Conservation (phyloP, 805 yeast genomes). For the Saccharomyces mikatae region DNA sequence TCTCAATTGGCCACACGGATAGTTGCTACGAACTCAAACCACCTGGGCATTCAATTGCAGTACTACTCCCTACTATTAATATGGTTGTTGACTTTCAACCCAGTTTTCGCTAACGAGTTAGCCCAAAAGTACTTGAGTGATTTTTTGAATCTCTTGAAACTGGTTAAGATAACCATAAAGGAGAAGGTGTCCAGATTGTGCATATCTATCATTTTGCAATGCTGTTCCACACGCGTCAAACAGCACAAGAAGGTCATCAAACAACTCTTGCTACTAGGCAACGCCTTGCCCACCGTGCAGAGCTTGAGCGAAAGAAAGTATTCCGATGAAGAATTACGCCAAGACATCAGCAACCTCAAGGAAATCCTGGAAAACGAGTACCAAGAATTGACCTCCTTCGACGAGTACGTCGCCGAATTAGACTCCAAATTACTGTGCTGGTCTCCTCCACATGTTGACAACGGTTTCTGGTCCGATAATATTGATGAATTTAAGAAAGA, state of each 20-base stretch:
- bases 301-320: slow-evolving; percentile 80
- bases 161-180: slow-evolving; percentile 77
- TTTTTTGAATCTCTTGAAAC: slow-evolving; percentile 36
- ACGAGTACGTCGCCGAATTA: slow-evolving; percentile 81
- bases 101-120: slow-evolving; percentile 42
- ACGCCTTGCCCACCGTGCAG: slow-evolving; percentile 61
- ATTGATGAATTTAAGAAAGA: slow-evolving; percentile 65
- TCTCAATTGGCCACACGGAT: slow-evolving; percentile 19
- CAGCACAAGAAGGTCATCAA: slow-evolving; percentile 46
- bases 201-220: slow-evolving; percentile 63
- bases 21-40: slow-evolving; percentile 30
- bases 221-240: slow-evolving; percentile 36
- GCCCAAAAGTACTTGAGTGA: slow-evolving; percentile 45
- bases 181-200: slow-evolving; percentile 84
- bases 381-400: slow-evolving; percentile 78
- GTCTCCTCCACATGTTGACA: slow-evolving; percentile 88
- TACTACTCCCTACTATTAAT: slow-evolving; percentile 69
- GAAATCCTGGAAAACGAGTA: slow-evolving; percentile 64
- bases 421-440: slow-evolving; percentile 69
- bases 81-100: slow-evolving; percentile 80
- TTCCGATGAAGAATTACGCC: slow-evolving; percentile 85
- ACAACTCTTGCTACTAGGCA: slow-evolving; percentile 60
- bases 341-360: slow-evolving; percentile 54
- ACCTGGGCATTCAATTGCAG: slow-evolving; percentile 66
- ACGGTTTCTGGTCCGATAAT: slow-evolving; percentile 86